These are phyloP conservation scores for Sicyos edulis DNA, from an alignment of 306 rosid genomes.

Conservation along the genomic window DNA sequence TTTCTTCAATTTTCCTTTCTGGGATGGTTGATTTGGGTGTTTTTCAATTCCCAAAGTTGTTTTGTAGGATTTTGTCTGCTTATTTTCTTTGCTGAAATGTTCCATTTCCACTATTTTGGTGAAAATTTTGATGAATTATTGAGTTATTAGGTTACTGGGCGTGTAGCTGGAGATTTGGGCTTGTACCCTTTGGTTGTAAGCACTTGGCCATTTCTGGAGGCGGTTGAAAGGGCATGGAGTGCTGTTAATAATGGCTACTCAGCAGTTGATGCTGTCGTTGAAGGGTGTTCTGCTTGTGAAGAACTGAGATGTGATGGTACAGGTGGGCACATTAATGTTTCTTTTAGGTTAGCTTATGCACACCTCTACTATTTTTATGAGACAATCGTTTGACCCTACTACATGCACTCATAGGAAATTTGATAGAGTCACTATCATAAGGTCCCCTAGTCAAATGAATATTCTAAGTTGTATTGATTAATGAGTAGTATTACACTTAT, in stretches of 20 bases:
- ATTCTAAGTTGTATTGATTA: no score
- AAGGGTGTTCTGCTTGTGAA: conserved; percentile 90
- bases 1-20: not conserved
- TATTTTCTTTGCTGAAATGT: conserved; percentile 2
- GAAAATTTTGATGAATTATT: not conserved
- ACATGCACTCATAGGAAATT: no score
- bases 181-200: conserved; percentile 70
- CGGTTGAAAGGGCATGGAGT: conserved; percentile 79
- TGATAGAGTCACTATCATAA: no score
- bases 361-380: no score
- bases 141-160: conserved; percentile 40
- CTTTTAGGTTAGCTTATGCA: no score
- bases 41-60: not conserved
- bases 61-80: not conserved
- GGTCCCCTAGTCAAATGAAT: no score
- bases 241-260: conserved; percentile 64
- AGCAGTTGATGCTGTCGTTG: conserved; percentile 80
- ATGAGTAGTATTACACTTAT: no score
- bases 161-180: conserved; percentile 34
- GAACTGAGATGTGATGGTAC: conserved; percentile 91
- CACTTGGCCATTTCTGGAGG: conserved; percentile 94
- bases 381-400: no score
- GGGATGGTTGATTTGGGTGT: not conserved
- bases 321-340: conserved; percentile 32
- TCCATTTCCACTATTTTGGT: not conserved